Evolutionary conservation across 768 basidiomycete genomes (phyloP), one percentile per base, ranked within the genome.

Genomic region (Trametopsis cervina): DNA sequence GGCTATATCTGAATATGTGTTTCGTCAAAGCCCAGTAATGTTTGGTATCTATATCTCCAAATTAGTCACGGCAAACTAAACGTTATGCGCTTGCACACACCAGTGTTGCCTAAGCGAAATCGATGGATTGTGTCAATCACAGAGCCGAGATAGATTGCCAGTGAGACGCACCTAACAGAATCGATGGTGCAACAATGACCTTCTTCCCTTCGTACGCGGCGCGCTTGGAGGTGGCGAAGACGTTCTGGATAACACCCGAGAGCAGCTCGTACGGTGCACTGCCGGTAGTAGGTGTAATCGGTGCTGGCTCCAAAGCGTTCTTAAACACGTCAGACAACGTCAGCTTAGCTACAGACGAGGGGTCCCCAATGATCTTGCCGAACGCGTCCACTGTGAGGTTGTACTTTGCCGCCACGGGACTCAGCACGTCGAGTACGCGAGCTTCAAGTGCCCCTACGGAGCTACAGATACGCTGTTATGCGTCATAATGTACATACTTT

Each of bases 1-100:
- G 60, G 15, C 62, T 62, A 58, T 87, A 89, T 17, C 86, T 78
- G 74, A 85, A 87, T 52, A 89, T 87, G 54, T 85, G 83, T 44
- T 49, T 52, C 1, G 64, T 64, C 15, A 70, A 56, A 44, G 66
- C 63, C 73, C 75, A 74, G 55, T 76, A 76, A 51, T 59, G 68
- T n/a, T 58, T 57, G 13, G 73, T 75, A 46, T 76, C 74, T 72
- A 51, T 21, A 22, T 6, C 2, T 10, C 4, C 23, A 4, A n/a
- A n/a, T n/a, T n/a, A n/a, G n/a, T n/a, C n/a, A n/a, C n/a, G n/a
- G n/a, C n/a, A n/a, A n/a, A n/a, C n/a, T n/a, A n/a, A n/a, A n/a
- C n/a, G n/a, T n/a, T n/a, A n/a, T n/a, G n/a, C n/a, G n/a, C n/a
- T n/a, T n/a, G n/a, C n/a, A n/a, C n/a, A n/a, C 24, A 60, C 61